These are phyloP conservation scores for Apiospora phragmitis DNA, from an alignment of 2,329 filamentous ascomycete genomes.

Conservation along the genomic window DNA sequence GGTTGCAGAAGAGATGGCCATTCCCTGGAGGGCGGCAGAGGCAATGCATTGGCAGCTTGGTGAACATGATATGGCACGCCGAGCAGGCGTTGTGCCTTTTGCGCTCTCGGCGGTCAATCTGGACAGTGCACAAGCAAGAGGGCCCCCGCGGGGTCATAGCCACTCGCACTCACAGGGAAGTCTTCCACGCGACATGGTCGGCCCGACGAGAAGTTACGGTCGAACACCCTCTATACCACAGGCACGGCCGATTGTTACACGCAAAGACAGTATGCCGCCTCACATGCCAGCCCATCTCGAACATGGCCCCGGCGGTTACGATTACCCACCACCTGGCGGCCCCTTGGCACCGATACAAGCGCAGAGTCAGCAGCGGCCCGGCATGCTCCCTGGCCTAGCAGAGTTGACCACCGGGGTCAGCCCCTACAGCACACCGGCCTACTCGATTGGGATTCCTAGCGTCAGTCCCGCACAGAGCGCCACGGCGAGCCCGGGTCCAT, in stretches of 20 bases:
- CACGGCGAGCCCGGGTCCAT: conserved; percentile 44
- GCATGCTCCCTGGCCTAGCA: conserved; percentile 59
- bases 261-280: conserved; percentile 16
- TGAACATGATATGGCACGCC: conserved; percentile 88
- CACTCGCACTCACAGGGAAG: conserved; percentile 50
- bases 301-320: conserved; percentile 34
- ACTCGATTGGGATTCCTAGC: conserved; percentile 43
- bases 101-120: conserved; percentile 60
- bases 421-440: conserved; percentile 60
- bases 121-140: conserved; percentile 38
- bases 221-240: conserved; percentile 25
- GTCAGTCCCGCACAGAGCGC: conserved; percentile 39
- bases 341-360: conserved; percentile 56
- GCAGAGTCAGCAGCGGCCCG: conserved; percentile 40
- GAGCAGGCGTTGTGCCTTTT: conserved; percentile 88
- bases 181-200: conserved; percentile 42
- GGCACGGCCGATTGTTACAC: conserved; percentile 12
- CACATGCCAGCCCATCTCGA: conserved; percentile 28
- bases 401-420: conserved; percentile 66
- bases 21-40: conserved; percentile 94
- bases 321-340: conserved; percentile 33
- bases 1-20: conserved; percentile 89
- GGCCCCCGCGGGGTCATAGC: conserved; percentile 35
- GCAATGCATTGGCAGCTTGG: conserved; percentile 98
- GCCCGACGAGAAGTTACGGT: conserved; percentile 46